Conservation (phyloP, 371 early-diverging fungal species). For the Massospora cicadina region DNA sequence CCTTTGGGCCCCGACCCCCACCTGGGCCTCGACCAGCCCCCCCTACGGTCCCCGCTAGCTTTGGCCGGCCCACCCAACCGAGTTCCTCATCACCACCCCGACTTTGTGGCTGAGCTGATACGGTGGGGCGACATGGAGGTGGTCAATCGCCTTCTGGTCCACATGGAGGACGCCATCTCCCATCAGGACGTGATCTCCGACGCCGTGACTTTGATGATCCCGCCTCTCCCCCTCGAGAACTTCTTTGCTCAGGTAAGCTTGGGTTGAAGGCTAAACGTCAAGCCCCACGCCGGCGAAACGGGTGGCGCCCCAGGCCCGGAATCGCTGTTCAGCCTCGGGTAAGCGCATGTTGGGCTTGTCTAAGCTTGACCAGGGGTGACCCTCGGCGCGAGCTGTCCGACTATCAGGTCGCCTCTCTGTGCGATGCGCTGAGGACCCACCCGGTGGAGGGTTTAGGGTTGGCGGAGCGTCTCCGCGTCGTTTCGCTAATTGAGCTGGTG, state of each 20-base stretch:
- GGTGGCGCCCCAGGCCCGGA: neutral
- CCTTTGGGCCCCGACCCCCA: neutral
- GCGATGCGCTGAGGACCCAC: neutral
- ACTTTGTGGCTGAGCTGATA: neutral
- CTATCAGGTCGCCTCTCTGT: neutral
- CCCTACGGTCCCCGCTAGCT: no score
- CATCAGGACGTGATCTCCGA: neutral
- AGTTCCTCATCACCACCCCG: neutral
- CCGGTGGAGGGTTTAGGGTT: neutral
- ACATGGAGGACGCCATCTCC: neutral
- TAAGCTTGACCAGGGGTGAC: no score
- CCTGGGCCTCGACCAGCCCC: no score
- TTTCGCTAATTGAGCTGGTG: neutral
- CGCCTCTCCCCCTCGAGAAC: neutral
- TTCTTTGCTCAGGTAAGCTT: neutral
- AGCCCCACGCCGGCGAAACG: neutral
- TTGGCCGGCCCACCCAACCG: no score
- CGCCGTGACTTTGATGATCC: neutral
- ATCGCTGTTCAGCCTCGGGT: neutral
- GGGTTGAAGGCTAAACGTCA: neutral
- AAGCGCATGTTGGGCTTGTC: no score
- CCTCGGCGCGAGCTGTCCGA: neutral
- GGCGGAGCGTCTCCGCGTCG: neutral
- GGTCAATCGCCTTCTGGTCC: neutral
- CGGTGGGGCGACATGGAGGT: neutral